These are phyloP conservation scores for Colletotrichum sp. DNA, from an alignment of 2,329 filamentous ascomycete species.

Conservation along the genomic window DNA sequence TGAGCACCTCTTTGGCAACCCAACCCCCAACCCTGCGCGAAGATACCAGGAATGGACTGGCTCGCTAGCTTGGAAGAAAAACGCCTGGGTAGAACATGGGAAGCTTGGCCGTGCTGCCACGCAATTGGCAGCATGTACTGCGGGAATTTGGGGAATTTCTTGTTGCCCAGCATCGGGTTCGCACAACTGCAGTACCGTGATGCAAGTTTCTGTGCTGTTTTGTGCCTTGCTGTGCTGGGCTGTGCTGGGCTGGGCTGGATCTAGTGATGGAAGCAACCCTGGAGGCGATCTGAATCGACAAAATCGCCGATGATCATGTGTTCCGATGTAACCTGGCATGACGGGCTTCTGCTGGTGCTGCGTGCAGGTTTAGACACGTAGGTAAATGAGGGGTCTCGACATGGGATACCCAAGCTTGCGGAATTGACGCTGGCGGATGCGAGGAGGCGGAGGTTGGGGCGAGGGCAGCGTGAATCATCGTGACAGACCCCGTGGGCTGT, in stretches of 20 bases:
- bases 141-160: neutral
- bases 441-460: neutral
- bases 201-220: neutral
- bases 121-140: neutral
- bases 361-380: neutral
- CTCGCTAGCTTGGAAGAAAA: neutral
- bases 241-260: neutral
- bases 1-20: neutral
- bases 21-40: neutral
- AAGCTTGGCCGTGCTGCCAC: neutral
- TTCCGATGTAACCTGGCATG: constrained; percentile 9
- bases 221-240: neutral
- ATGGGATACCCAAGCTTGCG: constrained; percentile 1
- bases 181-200: neutral
- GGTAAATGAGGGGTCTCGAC: neutral
- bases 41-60: neutral
- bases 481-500: neutral
- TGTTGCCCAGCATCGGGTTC: neutral
- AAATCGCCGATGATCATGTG: constrained; percentile 12
- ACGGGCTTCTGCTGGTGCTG: constrained; percentile 2
- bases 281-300: constrained; percentile 3
- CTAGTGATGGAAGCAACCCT: neutral
- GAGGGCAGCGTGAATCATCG: neutral
- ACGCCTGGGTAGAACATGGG: neutral
- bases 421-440: neutral